Evolutionary conservation across 78 protist species (phyloP).

Genomic region (Dictyostelium brefeldianum): DNA sequence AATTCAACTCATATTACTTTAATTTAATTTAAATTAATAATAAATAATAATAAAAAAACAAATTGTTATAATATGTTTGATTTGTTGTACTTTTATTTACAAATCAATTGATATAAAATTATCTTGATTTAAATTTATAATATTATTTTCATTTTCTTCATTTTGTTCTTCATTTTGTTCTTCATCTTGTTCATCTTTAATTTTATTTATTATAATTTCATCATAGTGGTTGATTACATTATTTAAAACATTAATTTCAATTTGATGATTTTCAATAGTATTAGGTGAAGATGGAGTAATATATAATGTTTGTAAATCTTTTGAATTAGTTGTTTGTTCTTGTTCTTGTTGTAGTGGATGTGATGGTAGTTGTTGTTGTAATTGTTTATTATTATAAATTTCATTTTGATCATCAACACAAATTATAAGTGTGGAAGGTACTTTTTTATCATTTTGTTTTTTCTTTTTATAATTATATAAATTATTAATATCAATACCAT

Average conservation of each 20-base stretch:
- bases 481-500: background rate
- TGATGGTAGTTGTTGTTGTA: background rate
- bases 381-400: background rate
- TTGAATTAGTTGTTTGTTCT: background rate
- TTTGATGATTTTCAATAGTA: background rate
- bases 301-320: background rate
- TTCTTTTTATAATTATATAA: background rate
- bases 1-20: background rate
- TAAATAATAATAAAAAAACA: no score
- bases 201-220: no score
- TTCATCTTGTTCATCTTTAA: background rate
- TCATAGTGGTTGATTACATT: background rate
- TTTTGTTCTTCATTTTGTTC: background rate
- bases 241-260: background rate
- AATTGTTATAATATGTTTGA: no score
- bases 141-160: background rate
- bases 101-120: conserved; percentile 22
- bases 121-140: background rate
- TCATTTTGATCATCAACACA: background rate
- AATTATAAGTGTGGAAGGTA: background rate
- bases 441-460: background rate
- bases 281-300: no score
- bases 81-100: background rate
- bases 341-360: background rate
- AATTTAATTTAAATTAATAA: no score